A percentile compares a stretch with the other conserved stretches of the same genome.
phyloP scores from a whole-genome alignment of 306 rosid genomes.

The barrel medic (Medicago truncatula) region MtrunA17r5.0-ANR NC_053042.1:32802501-32803000 shows the following conservation, averaged over 20 bases:
- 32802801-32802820: neutral
- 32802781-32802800: neutral
- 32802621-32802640: neutral
- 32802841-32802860: neutral
- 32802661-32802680: neutral
- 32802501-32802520: neutral
- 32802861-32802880: neutral
- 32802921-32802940: neutral
- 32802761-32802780: neutral
- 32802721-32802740: neutral
- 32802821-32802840: neutral
- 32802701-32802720: conserved; percentile 2
- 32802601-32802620: neutral
- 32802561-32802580: conserved; percentile 9
- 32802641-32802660: neutral
- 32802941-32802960: neutral
- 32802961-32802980: neutral
- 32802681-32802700: neutral
- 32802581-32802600: neutral
- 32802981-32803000: neutral
- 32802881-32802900: neutral
- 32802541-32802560: neutral
- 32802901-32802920: neutral
- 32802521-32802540: neutral
- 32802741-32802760: neutral